Percentiles rank a stretch among this genome's conserved stretches.
These are phyloP conservation scores for Solanum gandarillasii DNA, from an alignment of 257 asterid genomes.

Conservation along the genomic window DNA sequence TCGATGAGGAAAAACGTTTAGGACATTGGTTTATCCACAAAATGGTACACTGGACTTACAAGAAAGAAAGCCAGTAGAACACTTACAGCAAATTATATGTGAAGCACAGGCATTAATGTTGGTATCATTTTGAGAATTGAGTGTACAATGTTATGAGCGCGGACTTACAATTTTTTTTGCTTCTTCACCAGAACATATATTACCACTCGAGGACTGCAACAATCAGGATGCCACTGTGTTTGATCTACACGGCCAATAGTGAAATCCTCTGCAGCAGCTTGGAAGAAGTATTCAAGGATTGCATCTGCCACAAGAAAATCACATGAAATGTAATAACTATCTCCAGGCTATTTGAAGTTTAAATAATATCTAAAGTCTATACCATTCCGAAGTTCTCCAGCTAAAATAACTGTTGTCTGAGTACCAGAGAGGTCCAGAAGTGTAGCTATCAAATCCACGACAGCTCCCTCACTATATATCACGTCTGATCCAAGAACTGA, in stretches of 20 bases:
- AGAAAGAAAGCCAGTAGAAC: neutral
- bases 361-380: neutral
- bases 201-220: slow-evolving; percentile 60
- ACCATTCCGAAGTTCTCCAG: slow-evolving; percentile 98
- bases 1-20: neutral
- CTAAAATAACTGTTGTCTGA: slow-evolving; percentile 70
- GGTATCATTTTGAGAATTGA: neutral
- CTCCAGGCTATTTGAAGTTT: neutral
- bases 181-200: slow-evolving; percentile 65
- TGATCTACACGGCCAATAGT: slow-evolving; percentile 57
- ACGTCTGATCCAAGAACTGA: slow-evolving; percentile 88
- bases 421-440: slow-evolving; percentile 56
- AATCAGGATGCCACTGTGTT: slow-evolving; percentile 85
- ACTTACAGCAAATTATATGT: neutral
- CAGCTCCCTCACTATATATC: slow-evolving; percentile 82
- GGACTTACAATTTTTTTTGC: neutral
- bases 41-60: neutral
- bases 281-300: slow-evolving; percentile 74
- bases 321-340: neutral
- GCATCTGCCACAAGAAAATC: slow-evolving; percentile 49
- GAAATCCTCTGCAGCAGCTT: slow-evolving; percentile 63
- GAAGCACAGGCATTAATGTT: neutral
- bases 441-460: slow-evolving; percentile 60
- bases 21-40: neutral
- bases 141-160: neutral